Evolutionary conservation across 1,284 basidiomycete genomes (phyloP), one percentile per base, ranked within the genome.

Genomic region (Pascua guehoae): DNA sequence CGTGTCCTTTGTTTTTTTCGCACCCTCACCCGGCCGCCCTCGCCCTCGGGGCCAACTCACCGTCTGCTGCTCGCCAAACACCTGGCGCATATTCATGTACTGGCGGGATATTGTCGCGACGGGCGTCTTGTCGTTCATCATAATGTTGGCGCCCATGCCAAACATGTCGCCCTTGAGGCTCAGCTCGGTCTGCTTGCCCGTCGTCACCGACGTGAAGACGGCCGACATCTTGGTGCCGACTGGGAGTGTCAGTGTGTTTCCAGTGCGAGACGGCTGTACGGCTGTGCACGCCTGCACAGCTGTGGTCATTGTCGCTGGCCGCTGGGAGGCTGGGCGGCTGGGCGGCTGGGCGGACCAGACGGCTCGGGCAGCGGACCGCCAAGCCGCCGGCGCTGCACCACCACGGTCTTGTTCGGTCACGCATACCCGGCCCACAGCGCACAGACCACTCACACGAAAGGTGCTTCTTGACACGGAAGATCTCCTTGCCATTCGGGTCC

Each of bases 171-270:
- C 74, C 5, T 56, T 55, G 11, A 74, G 58, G 8, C 65, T 62
- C 43, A 78, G 64, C 12, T 60, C 60, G 7, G 63, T 56, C 5
- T 56, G 56, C 32, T 58, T 52, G 1, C 58, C 57, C 10, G 71
- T 72, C 12, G 67, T 51, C 12, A 56, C 51, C 60, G 75, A 73
- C 17, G 47, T 60, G 56, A 77, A 75, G 2, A 56, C 64, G 9
- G 71, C 71, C 45, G 66, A 49, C 66, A 77, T 71, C 66, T 73
- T 73, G 16, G 73, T 62, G 3, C 68, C 62, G 44, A 74, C 72
- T 73, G 61, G 9, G 24, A 7, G 4, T 18, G 17, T 50, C 15
- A 47, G 36, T 38, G 4, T 9, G 17, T 15, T 11, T 10, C 43
- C 15, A 18, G 2, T 38, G 15, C 12, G 37, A 14, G n/a, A 15